Evolutionary conservation across 2,329 filamentous ascomycete genomes (phyloP).

Genomic region (Xylaria arbuscula): DNA sequence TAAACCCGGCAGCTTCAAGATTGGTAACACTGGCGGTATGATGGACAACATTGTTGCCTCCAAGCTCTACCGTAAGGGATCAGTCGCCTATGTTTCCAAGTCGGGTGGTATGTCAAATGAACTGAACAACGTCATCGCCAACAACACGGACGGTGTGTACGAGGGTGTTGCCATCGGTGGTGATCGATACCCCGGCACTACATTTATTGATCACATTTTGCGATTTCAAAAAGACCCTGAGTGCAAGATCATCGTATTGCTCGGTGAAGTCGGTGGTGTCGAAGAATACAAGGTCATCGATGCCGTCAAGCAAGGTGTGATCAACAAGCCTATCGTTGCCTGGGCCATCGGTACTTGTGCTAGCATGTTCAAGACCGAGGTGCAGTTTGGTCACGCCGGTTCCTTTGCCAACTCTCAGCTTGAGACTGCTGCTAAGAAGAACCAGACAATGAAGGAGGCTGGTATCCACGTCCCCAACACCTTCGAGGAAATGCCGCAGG

Average conservation of each 20-base stretch:
- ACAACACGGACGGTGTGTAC: slow-evolving; percentile 97
- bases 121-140: slow-evolving; percentile 98
- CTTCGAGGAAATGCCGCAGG: slow-evolving; percentile 90
- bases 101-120: slow-evolving; percentile 99
- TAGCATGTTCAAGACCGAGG: slow-evolving; percentile 99
- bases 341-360: slow-evolving; percentile 99
- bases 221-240: slow-evolving; percentile 96
- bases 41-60: slow-evolving; percentile 99
- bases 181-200: slow-evolving; percentile 98
- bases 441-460: slow-evolving; percentile 94
- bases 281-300: slow-evolving; percentile 99
- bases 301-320: slow-evolving; percentile 90
- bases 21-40: slow-evolving; percentile 99
- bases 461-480: slow-evolving; percentile 95
- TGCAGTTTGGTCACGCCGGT: slow-evolving; percentile 98
- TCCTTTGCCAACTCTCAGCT: slow-evolving; percentile 99
- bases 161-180: slow-evolving; percentile 99
- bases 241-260: slow-evolving; percentile 95
- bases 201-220: slow-evolving; percentile 98
- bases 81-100: slow-evolving; percentile 99
- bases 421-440: slow-evolving; percentile 96
- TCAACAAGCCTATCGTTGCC: slow-evolving; percentile 98
- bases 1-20: slow-evolving; percentile 99
- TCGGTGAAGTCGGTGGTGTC: slow-evolving; percentile 98
- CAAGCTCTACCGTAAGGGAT: slow-evolving; percentile 99